Evolutionary conservation across 805 yeast genomes (phyloP).

Genomic region (Candida maltosa): DNA sequence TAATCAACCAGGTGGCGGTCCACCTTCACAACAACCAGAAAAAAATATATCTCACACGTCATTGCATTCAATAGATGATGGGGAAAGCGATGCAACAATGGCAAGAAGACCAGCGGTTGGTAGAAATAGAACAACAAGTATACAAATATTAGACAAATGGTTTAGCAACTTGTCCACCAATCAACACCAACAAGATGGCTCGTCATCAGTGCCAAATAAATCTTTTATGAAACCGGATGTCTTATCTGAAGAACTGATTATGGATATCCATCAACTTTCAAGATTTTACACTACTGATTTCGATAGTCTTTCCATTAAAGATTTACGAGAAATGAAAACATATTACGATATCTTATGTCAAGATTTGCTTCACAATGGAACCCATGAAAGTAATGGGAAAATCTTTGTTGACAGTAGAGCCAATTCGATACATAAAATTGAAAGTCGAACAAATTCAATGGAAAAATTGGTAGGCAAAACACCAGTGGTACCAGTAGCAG

Average conservation of each 20-base stretch:
- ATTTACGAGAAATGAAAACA: slow-evolving; percentile 28
- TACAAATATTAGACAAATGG: slow-evolving; percentile 44
- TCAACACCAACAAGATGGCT: slow-evolving; percentile 6
- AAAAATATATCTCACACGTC: slow-evolving; percentile 26
- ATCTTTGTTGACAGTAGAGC: slow-evolving; percentile 2
- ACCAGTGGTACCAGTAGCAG: background rate
- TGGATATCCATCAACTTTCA: slow-evolving; percentile 21
- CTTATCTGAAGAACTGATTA: slow-evolving; percentile 5
- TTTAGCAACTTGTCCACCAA: slow-evolving; percentile 27
- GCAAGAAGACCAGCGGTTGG: slow-evolving; percentile 12
- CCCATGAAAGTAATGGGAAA: slow-evolving; percentile 7
- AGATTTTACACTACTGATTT: slow-evolving; percentile 32
- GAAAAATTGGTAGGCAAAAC: slow-evolving; percentile 4
- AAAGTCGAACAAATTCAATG: slow-evolving; percentile 3
- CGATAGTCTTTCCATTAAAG: slow-evolving; percentile 32
- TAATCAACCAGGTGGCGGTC: slow-evolving; percentile 14
- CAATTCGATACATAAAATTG: slow-evolving; percentile 2
- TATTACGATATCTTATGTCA: slow-evolving; percentile 38
- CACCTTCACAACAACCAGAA: slow-evolving; percentile 5
- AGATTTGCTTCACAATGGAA: slow-evolving; percentile 12
- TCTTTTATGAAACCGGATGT: slow-evolving; percentile 1
- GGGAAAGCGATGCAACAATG: slow-evolving; percentile 7
- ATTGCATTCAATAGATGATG: slow-evolving; percentile 29
- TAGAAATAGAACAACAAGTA: slow-evolving; percentile 33
- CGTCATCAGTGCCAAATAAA: background rate